phyloP scores from a whole-genome alignment of 2,329 filamentous ascomycete genomes.

The Fusarium aywerte region DNA sequence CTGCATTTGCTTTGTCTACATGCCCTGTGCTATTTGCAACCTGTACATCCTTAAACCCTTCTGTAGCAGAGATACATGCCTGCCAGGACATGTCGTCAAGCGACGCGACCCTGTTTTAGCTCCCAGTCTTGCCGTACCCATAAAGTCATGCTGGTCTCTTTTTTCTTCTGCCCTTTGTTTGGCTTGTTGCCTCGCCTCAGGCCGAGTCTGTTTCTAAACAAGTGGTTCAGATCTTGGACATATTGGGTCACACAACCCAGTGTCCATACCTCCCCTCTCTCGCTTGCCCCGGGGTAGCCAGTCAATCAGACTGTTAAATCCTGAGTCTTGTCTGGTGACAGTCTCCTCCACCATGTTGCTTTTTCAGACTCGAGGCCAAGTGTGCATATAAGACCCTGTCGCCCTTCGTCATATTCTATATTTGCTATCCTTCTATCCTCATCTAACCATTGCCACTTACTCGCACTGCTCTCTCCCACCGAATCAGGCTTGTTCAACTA shows the following conservation, averaged over 20 bases:
- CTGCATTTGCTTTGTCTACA: slow-evolving; percentile 36
- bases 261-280: slow-evolving; percentile 48
- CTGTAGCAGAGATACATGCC: slow-evolving; percentile 26
- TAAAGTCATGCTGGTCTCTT: slow-evolving; percentile 39
- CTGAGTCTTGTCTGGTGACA: slow-evolving; percentile 38
- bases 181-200: slow-evolving; percentile 48
- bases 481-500: slow-evolving; percentile 1
- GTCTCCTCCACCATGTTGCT: slow-evolving; percentile 41
- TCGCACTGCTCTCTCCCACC: slow-evolving; percentile 10
- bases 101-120: slow-evolving; percentile 31
- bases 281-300: slow-evolving; percentile 39
- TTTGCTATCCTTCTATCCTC: slow-evolving; percentile 16
- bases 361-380: slow-evolving; percentile 41
- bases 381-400: slow-evolving; percentile 44
- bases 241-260: slow-evolving; percentile 51
- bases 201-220: slow-evolving; percentile 51
- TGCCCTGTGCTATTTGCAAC: slow-evolving; percentile 26
- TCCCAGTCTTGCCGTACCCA: slow-evolving; percentile 42
- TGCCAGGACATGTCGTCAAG: slow-evolving; percentile 37
- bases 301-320: slow-evolving; percentile 33
- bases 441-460: slow-evolving; percentile 25
- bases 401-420: slow-evolving; percentile 33
- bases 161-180: slow-evolving; percentile 38
- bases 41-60: slow-evolving; percentile 18
- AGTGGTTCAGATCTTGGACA: slow-evolving; percentile 52